These are phyloP conservation scores for Paecilomyces dactylethromorphus DNA, from an alignment of 2,329 filamentous ascomycete species.

Conservation along the genomic window DNA sequence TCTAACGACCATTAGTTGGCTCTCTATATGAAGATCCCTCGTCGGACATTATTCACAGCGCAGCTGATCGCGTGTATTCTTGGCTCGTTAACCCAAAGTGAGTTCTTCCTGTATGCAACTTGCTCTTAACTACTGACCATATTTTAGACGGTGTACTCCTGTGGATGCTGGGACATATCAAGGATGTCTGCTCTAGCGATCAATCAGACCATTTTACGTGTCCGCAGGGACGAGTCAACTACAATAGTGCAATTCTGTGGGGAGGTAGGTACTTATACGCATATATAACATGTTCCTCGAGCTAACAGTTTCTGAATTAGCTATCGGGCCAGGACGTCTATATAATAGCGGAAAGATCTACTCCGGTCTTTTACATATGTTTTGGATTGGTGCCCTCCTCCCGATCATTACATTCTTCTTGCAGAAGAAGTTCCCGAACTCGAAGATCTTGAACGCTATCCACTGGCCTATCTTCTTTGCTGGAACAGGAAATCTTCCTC, in stretches of 20 bases:
- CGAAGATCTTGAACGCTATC: constrained; percentile 15
- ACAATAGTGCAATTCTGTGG: constrained; percentile 42
- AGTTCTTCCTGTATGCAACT: constrained; percentile 32
- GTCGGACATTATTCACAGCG: constrained; percentile 39
- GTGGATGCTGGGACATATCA: constrained; percentile 29
- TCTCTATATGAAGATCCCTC: constrained; percentile 45
- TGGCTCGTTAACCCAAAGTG: constrained; percentile 35
- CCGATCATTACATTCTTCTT: constrained; percentile 44
- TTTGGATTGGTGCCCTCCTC: constrained; percentile 41
- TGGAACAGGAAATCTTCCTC: constrained; percentile 18
- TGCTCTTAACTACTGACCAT: constrained; percentile 16
- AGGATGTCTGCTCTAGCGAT: constrained; percentile 31
- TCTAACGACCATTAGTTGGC: constrained; percentile 22
- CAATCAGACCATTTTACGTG: constrained; percentile 43
- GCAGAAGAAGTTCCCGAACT: constrained; percentile 53
- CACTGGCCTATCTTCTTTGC: constrained; percentile 21
- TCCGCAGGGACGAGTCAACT: constrained; percentile 39
- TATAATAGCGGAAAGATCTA: constrained; percentile 42
- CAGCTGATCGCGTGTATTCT: constrained; percentile 43
- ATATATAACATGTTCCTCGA: background rate
- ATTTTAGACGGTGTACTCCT: constrained; percentile 23
- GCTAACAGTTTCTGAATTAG: constrained; percentile 2
- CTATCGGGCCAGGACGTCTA: constrained; percentile 42
- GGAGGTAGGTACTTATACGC: constrained; percentile 18
- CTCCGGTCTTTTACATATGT: constrained; percentile 40